Conservation (phyloP, 345 rosid genomes). For the Raphanus raphanistrum region DNA sequence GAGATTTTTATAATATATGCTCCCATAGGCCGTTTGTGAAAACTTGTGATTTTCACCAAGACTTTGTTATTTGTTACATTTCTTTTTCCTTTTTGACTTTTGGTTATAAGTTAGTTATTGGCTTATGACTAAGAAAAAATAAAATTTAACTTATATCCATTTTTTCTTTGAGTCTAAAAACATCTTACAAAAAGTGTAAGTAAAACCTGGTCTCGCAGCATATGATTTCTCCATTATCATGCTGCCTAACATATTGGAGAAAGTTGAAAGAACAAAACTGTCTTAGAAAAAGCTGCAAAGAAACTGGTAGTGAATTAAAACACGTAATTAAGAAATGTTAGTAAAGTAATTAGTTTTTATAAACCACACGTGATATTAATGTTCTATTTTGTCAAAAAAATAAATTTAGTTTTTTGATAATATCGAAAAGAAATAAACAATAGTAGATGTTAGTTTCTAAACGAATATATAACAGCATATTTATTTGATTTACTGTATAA, state of each 20-base stretch:
- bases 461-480: too few relatives aligned
- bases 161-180: background rate
- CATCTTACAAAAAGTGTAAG: background rate
- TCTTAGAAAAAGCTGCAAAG: background rate
- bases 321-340: background rate
- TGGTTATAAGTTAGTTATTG: background rate
- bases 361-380: conserved; percentile 7
- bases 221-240: background rate
- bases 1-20: too few relatives aligned
- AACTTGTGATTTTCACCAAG: too few relatives aligned
- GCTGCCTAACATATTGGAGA: conserved; percentile 6
- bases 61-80: too few relatives aligned
- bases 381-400: background rate
- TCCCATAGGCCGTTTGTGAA: too few relatives aligned
- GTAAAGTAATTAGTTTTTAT: background rate
- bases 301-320: conserved; percentile 13
- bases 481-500: background rate
- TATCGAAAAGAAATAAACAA: background rate
- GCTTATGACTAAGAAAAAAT: background rate
- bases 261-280: background rate
- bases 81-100: background rate
- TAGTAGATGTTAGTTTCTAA: too few relatives aligned
- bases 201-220: background rate
- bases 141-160: background rate
- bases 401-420: background rate